phyloP scores from a whole-genome alignment of 139 green algal genomes.

The Chlorella vulgaris region DNA sequence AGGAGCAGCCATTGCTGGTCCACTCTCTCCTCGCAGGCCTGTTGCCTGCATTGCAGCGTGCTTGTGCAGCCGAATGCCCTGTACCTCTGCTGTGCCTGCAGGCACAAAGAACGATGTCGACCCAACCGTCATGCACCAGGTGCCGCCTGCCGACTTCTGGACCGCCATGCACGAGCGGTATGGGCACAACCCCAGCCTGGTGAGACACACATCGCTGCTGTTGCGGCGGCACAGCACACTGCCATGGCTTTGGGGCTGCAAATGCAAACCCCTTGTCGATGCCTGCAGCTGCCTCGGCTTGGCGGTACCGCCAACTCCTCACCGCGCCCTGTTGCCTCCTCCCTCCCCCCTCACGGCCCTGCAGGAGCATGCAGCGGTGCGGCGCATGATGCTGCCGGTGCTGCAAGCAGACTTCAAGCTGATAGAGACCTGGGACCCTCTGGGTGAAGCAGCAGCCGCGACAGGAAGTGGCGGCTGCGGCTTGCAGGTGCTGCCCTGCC shows the following conservation, averaged over 20 bases:
- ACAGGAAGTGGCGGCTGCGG: background rate
- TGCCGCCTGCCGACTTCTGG: constrained; percentile 53
- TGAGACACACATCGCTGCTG: constrained; percentile 9
- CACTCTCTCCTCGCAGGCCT: background rate
- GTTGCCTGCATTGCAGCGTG: background rate
- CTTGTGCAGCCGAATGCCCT: background rate
- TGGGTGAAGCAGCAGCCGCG: background rate
- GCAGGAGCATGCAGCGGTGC: constrained; percentile 42
- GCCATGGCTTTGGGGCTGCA: background rate
- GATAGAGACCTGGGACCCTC: constrained; percentile 53
- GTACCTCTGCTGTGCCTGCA: constrained; percentile 7
- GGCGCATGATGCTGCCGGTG: constrained; percentile 40
- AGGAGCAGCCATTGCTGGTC: too few relatives aligned
- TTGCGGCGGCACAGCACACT: background rate
- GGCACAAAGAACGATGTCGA: constrained; percentile 51
- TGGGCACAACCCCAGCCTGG: constrained; percentile 47
- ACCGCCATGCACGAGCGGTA: constrained; percentile 54
- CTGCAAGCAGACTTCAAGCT: constrained; percentile 59
- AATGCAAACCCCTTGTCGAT: too few relatives aligned
- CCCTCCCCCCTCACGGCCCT: background rate
- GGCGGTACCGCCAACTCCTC: background rate
- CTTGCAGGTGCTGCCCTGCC: constrained; percentile 17
- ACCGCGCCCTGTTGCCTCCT: background rate
- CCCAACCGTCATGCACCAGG: constrained; percentile 44
- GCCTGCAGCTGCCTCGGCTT: too few relatives aligned